Base-by-base conservation (phyloP, 805 yeast species). In the Diddensiella caesifluorescens region DNA sequence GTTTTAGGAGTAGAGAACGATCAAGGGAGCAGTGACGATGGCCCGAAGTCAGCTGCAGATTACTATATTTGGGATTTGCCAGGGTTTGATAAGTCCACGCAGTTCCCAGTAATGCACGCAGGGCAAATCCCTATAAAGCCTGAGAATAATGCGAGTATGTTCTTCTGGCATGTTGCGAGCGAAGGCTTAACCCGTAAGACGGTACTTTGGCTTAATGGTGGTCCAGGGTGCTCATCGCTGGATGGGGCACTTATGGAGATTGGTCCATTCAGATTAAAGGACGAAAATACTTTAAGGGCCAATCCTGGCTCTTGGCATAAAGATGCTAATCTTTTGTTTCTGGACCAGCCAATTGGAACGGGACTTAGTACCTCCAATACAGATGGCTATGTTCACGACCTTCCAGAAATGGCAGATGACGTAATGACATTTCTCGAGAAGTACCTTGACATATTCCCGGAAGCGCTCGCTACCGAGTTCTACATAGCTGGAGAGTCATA, bases 201-300 rank as follows among this genome's bases (percentile, higher is more conserved):
- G 3, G 49, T 69, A 19, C 71, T 92, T 41, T 92, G 98, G 97
- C 70, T 92, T 18, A 92, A 92, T 60, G 98, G 98, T 29, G 98
- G 98, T 0, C 98, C 98, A 0, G 98, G 98, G 0, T 92, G 98
- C 61, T 88, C 96, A 1, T 88, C 97, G 0, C 79, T 90, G 92
- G 98, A 92, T 63, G 98, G 98, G 12, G 95, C 95, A 0, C 59
- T 92, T 49, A 76, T 89, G 77, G 98, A 92, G 61, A 65, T 80
- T 2, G 98, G 98, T 0, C 97, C 98, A 0, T 74, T 87, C 33
- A 69, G 95, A 41, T 72, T 87, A 15, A 64, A 67, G 50, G 56
- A 72, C 5, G 70, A 67, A 2, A 45, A 45, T 19, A 47, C 50
- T 10, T 71, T 86, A 5, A 61, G 58, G 10, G 61, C 68, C 41